Base-by-base conservation (phyloP, 2,329 filamentous ascomycete genomes). In the Ophiostoma novo-ulmi region DNA sequence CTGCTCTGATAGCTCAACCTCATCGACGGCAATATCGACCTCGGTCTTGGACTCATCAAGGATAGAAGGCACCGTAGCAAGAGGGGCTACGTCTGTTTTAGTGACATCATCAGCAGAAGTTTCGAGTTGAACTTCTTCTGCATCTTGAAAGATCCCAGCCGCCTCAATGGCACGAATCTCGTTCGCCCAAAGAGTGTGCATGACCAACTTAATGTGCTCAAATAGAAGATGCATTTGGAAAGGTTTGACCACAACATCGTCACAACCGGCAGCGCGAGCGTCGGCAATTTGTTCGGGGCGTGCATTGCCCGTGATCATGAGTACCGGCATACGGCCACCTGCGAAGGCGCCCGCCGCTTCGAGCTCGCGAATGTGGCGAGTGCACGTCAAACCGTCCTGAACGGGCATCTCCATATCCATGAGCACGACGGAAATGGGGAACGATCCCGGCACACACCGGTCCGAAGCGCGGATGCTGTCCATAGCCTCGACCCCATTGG, bases 321-420 rank as follows among this genome's bases (percentile, higher is more conserved):
- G 88, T 75, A 89, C 88, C 6, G 88, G 87, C 22, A 90, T 83
- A 71, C 83, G 75, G 2, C 85, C 83, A 20, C 82, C 82, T 17
- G 77, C 79, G 4, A 89, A 80, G 72, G 82, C 81, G 10, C 85
- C 85, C 44, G 82, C 78, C 58, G 78, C 79, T 77, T 91, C 88
- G 70, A 90, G 78, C 72, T 87, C 82, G 20, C 90, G 84, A 70
- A 93, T 91, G 63, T 83, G 82, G 41, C 83, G 82, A 14, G 88
- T 89, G 76, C 89, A 90, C 1, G 87, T 87, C 71, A 90, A 80
- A 0, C 90, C 90, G 74, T 92, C 89, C 82, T 90, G 89, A 20
- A 91, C 80, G 1, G 90, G 90, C 90, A 92, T 92, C 76, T 92
- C 89, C 74, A 91, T 87, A 75, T 92, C 90, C 90, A 92, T 92